Percentiles rank a stretch among this genome's conserved stretches.
These are phyloP conservation scores for Termitomyces bulborhizus DNA, from an alignment of 768 basidiomycete species.

Conservation along the genomic window DNA sequence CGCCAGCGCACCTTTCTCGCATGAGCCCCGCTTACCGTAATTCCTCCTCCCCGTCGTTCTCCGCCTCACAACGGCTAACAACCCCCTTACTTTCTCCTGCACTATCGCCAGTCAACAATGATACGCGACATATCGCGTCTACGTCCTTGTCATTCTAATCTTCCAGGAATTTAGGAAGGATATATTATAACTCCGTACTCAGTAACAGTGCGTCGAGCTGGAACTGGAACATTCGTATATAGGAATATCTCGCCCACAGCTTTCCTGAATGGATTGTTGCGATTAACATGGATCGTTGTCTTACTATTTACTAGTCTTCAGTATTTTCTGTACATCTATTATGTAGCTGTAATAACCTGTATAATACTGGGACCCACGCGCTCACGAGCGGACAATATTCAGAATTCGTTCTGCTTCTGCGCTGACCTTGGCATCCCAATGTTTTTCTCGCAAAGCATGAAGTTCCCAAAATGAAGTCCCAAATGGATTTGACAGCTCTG, in stretches of 20 bases:
- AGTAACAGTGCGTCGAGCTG: slow-evolving; percentile 1
- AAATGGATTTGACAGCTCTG: slow-evolving; percentile 76
- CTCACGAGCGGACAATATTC: slow-evolving; percentile 32
- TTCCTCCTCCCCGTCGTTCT: slow-evolving; percentile 5
- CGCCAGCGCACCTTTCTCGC: slow-evolving; percentile 3
- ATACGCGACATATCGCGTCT: slow-evolving; percentile 1
- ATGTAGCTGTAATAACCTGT: slow-evolving; percentile 16
- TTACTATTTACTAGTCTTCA: slow-evolving; percentile 1
- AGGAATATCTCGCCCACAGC: not conserved
- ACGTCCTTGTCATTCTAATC: slow-evolving; percentile 9
- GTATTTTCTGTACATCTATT: slow-evolving; percentile 8
- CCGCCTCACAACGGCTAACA: slow-evolving; percentile 18
- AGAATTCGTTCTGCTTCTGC: slow-evolving; percentile 57
- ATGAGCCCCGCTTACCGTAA: slow-evolving; percentile 12
- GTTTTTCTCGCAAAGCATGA: slow-evolving; percentile 48
- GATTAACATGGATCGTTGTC: slow-evolving; percentile 4
- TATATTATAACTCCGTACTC: slow-evolving; percentile 3
- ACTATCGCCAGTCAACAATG: not conserved
- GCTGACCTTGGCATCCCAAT: slow-evolving; percentile 66
- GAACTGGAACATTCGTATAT: slow-evolving; percentile 5
- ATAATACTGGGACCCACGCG: slow-evolving; percentile 10
- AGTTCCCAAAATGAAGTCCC: slow-evolving; percentile 87
- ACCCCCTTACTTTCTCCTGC: slow-evolving; percentile 28
- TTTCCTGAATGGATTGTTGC: not conserved
- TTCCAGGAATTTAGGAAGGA: not conserved